Evolutionary conservation across 1,284 basidiomycete genomes (phyloP).

Genomic region (Austropuccinia psidii): DNA sequence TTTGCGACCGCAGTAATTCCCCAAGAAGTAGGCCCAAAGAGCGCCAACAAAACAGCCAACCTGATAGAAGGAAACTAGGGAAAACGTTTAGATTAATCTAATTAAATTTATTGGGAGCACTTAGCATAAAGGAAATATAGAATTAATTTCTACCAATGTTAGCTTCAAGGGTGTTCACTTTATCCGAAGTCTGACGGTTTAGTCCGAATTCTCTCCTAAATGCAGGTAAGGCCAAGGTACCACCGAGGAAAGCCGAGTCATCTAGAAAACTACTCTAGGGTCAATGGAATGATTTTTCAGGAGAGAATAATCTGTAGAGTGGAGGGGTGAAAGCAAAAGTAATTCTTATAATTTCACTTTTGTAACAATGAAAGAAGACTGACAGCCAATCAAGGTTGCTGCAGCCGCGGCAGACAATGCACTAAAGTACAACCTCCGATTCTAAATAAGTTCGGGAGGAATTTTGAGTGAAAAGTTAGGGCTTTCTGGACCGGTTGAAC

Average conservation of each 20-base stretch:
- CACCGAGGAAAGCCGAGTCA: conserved; percentile 12
- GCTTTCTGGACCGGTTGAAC: too few relatives aligned
- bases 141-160: not conserved
- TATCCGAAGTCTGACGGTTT: not conserved
- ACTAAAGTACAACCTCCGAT: not conserved
- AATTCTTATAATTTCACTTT: too few relatives aligned
- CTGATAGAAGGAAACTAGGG: conserved; percentile 37
- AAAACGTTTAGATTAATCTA: not conserved
- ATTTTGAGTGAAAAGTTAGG: too few relatives aligned
- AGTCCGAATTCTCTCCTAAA: not conserved
- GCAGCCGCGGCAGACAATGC: not conserved
- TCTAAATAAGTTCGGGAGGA: too few relatives aligned
- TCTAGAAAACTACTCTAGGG: not conserved
- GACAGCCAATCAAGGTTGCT: conserved; percentile 6
- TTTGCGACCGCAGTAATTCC: conserved; percentile 38
- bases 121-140: not conserved
- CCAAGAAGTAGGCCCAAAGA: conserved; percentile 33
- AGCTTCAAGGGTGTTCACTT: not conserved
- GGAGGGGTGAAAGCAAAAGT: too few relatives aligned
- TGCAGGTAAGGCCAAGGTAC: not conserved
- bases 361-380: not conserved
- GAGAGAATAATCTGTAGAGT: not conserved
- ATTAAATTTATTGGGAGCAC: not conserved
- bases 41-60: conserved; percentile 38
- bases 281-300: not conserved